These are phyloP conservation scores for Aureobasidium sp. DNA, from an alignment of 2,329 filamentous ascomycete species.

Conservation along the genomic window DNA sequence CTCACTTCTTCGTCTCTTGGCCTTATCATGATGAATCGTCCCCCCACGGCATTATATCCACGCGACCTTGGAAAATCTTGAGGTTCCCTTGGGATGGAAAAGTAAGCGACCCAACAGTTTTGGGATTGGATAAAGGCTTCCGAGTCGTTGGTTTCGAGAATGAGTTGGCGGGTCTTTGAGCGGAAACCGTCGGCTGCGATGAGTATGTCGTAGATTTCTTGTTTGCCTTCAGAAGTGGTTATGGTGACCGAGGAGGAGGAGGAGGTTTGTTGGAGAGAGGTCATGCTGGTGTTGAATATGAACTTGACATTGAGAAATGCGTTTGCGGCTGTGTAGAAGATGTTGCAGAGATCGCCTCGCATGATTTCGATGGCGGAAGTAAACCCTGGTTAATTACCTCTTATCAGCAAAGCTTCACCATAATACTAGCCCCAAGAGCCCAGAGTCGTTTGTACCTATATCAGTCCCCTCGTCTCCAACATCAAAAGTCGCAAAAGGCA, in stretches of 20 bases:
- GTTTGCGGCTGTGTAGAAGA: conserved; percentile 33
- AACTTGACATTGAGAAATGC: conserved; percentile 19
- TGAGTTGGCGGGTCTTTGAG: conserved; percentile 21
- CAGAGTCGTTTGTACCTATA: not conserved
- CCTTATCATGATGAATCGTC: conserved; percentile 7
- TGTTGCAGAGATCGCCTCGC: conserved; percentile 41
- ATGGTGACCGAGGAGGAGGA: not conserved
- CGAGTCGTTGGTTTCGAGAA: conserved; percentile 18
- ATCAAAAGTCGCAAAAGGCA: conserved; percentile 3
- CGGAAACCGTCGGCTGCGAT: conserved; percentile 24
- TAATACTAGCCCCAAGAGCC: too few relatives aligned
- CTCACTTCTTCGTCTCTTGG: not conserved
- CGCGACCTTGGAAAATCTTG: conserved; percentile 17
- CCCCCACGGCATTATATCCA: conserved; percentile 16
- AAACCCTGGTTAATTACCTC: too few relatives aligned
- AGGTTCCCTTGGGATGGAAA: conserved; percentile 20
- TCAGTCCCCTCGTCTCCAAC: not conserved
- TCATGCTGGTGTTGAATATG: conserved; percentile 19
- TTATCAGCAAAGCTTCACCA: too few relatives aligned
- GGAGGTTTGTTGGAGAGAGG: conserved; percentile 11
- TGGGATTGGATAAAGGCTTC: conserved; percentile 15
- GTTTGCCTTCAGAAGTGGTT: not conserved
- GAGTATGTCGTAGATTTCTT: conserved; percentile 18
- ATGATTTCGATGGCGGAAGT: conserved; percentile 50
- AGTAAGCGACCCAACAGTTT: conserved; percentile 22